These are phyloP conservation scores for Crucihimalaya himalaica DNA, from an alignment of 345 rosid genomes.

Conservation along the genomic window DNA sequence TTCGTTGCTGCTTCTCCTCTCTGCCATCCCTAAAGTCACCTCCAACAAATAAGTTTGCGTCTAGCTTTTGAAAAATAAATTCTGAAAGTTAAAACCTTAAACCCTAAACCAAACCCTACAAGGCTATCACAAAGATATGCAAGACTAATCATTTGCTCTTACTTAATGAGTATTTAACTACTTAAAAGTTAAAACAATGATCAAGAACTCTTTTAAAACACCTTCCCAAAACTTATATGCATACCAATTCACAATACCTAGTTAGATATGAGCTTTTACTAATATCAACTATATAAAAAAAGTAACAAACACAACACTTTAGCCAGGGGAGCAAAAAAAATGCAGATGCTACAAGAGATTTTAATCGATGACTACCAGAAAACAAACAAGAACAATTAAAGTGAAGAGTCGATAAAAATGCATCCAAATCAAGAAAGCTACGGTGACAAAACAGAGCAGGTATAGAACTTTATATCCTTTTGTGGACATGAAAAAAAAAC, in stretches of 20 bases:
- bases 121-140: constrained; percentile 3
- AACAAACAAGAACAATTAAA: not conserved
- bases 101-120: not conserved
- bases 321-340: not conserved
- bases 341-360: not conserved
- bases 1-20: constrained; percentile 13
- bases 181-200: too few species aligned
- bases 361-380: not conserved
- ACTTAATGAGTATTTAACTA: not conserved
- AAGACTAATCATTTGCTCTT: not conserved
- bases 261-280: not conserved
- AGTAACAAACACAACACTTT: not conserved
- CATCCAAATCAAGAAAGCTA: not conserved
- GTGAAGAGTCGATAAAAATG: not conserved
- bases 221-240: not conserved
- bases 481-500: not conserved
- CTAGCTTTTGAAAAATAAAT: not conserved
- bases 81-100: not conserved
- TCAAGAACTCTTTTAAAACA: too few species aligned
- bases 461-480: constrained; percentile 1
- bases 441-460: constrained; percentile 2
- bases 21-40: constrained; percentile 15
- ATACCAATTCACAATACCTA: not conserved
- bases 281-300: not conserved
- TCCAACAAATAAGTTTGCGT: not conserved